These are phyloP conservation scores for Aspergillus brasiliensis DNA, from an alignment of 2,329 filamentous ascomycete species.

Conservation along the genomic window DNA sequence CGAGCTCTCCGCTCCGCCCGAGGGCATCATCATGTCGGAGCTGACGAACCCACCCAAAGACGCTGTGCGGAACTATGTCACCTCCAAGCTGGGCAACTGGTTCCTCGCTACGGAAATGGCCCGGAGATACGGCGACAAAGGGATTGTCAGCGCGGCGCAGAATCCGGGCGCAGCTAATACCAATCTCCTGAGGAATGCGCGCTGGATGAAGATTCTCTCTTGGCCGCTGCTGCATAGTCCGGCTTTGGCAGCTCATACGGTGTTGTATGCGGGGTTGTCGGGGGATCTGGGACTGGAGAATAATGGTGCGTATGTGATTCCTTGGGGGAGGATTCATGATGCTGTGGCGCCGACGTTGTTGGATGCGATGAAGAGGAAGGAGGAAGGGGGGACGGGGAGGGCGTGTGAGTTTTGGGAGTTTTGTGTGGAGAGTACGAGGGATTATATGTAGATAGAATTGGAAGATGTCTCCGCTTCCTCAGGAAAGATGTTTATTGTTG, in stretches of 20 bases:
- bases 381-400: slow-evolving; percentile 7
- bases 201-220: slow-evolving; percentile 10
- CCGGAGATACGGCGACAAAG: slow-evolving; percentile 30
- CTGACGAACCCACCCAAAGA: slow-evolving; percentile 7
- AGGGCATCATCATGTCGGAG: slow-evolving; percentile 13
- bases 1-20: slow-evolving; percentile 18
- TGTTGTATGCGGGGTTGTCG: slow-evolving; percentile 6
- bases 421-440: slow-evolving; percentile 11
- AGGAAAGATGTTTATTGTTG: no score
- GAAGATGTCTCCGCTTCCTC: no score
- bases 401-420: slow-evolving; percentile 12
- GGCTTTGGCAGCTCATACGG: slow-evolving; percentile 6
- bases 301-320: slow-evolving; percentile 14
- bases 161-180: slow-evolving; percentile 13
- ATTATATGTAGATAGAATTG: neutral
- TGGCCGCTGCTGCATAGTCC: slow-evolving; percentile 9
- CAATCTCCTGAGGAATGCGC: slow-evolving; percentile 7
- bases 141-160: slow-evolving; percentile 35
- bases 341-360: slow-evolving; percentile 8
- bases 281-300: slow-evolving; percentile 9
- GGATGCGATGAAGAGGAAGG: slow-evolving; percentile 5
- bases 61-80: slow-evolving; percentile 34
- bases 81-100: slow-evolving; percentile 36
- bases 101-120: slow-evolving; percentile 35
- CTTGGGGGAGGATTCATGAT: slow-evolving; percentile 12